A percentile compares a stretch with the other conserved stretches of the same genome.
These are phyloP conservation scores for Nematocida sp. DNA, from an alignment of 371 early-diverging fungal genomes.

Conservation along the genomic window DNA sequence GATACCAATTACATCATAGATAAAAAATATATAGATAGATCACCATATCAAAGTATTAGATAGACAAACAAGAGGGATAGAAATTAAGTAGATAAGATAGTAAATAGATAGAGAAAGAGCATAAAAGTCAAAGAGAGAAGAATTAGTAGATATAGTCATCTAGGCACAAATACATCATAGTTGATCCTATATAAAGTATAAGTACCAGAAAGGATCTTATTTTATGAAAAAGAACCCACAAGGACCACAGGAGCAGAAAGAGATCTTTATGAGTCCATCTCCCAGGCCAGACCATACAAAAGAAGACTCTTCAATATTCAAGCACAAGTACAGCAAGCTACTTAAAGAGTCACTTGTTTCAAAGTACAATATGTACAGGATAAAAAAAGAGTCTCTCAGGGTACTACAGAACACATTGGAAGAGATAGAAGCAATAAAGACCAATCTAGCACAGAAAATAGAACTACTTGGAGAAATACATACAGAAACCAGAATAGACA, in stretches of 20 bases:
- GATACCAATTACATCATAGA: too few species aligned
- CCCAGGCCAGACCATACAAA: too few species aligned
- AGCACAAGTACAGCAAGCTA: constrained; percentile 28
- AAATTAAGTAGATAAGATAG: neutral
- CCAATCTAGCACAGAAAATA: constrained; percentile 15
- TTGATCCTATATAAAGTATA: too few species aligned
- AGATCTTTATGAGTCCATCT: neutral
- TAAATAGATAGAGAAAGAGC: neutral
- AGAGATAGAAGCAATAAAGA: too few species aligned
- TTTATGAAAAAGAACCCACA: too few species aligned
- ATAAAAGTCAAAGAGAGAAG: neutral
- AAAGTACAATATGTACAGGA: constrained; percentile 23
- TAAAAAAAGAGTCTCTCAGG: constrained; percentile 21
- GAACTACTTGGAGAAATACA: neutral
- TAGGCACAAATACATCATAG: too few species aligned
- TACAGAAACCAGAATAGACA: constrained; percentile 2
- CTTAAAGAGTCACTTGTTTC: constrained; percentile 23
- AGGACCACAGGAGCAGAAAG: neutral
- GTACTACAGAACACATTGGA: too few species aligned
- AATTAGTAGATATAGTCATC: too few species aligned
- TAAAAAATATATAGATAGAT: neutral
- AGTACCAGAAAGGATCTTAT: too few species aligned
- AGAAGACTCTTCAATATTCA: constrained; percentile 30
- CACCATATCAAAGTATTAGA: neutral
- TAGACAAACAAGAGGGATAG: neutral